Evolutionary conservation across 2,329 filamentous ascomycete genomes (phyloP).

Genomic region (Colletotrichum spinosum): DNA sequence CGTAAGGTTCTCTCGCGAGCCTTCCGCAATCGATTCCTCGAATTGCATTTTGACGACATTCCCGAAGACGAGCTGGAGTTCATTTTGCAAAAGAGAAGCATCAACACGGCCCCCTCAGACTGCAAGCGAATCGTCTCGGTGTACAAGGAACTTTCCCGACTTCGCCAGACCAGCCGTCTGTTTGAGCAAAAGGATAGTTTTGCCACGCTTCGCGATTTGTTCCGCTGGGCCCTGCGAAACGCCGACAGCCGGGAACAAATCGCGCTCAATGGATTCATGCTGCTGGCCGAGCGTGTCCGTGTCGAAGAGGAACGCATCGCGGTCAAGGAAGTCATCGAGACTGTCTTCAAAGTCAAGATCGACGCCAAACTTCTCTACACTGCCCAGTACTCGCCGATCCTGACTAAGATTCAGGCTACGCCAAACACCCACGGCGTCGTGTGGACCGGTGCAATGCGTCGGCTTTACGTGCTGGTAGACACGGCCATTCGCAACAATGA

Average conservation of each 20-base stretch:
- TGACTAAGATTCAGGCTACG: slow-evolving; percentile 59
- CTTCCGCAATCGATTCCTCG: slow-evolving; percentile 96
- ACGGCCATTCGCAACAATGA: slow-evolving; percentile 90
- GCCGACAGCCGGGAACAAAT: slow-evolving; percentile 90
- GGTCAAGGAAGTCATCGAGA: slow-evolving; percentile 90
- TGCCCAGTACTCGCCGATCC: slow-evolving; percentile 65
- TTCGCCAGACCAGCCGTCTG: slow-evolving; percentile 89
- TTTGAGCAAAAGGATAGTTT: slow-evolving; percentile 99
- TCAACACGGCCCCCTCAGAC: slow-evolving; percentile 89
- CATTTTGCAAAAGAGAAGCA: slow-evolving; percentile 88
- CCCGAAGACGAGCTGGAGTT: slow-evolving; percentile 93
- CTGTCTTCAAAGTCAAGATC: slow-evolving; percentile 87
- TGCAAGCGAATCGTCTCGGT: slow-evolving; percentile 92
- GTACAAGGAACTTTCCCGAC: slow-evolving; percentile 89
- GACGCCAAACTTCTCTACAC: slow-evolving; percentile 81
- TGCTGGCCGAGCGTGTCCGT: slow-evolving; percentile 93
- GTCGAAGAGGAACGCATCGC: slow-evolving; percentile 86
- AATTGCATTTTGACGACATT: slow-evolving; percentile 98
- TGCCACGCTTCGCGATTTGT: slow-evolving; percentile 93
- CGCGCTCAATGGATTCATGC: slow-evolving; percentile 93
- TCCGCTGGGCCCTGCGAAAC: slow-evolving; percentile 90
- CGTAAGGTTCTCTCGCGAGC: slow-evolving; percentile 93
- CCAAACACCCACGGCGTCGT: slow-evolving; percentile 76
- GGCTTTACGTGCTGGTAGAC: slow-evolving; percentile 89
- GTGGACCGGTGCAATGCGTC: slow-evolving; percentile 95